phyloP scores from a whole-genome alignment of 1,284 basidiomycete genomes.

The Heterobasidion irregulare region DNA sequence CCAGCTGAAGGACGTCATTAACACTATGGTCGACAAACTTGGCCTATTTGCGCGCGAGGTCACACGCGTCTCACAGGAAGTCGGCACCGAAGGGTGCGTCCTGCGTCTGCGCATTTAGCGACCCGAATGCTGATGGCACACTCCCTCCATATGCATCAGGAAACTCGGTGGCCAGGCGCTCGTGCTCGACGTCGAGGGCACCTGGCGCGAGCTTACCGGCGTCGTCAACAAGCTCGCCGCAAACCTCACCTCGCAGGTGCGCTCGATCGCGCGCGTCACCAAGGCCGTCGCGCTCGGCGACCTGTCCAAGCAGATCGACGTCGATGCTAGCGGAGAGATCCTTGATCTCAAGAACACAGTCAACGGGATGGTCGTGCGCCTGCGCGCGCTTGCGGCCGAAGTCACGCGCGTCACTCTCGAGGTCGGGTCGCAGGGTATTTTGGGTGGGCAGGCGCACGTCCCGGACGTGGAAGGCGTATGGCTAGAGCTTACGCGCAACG shows the following conservation, averaged over 20 bases:
- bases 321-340: constrained; percentile 95
- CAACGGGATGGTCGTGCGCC: constrained; percentile 92
- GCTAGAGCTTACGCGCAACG: constrained; percentile 86
- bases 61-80: constrained; percentile 84
- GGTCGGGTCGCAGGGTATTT: constrained; percentile 85
- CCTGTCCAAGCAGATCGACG: constrained; percentile 92
- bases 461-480: constrained; percentile 95
- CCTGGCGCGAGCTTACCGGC: constrained; percentile 85
- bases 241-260: constrained; percentile 91
- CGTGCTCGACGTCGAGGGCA: constrained; percentile 89
- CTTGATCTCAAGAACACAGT: constrained; percentile 97
- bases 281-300: constrained; percentile 97
- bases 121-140: constrained; percentile 5
- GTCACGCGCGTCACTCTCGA: constrained; percentile 94
- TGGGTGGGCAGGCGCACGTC: constrained; percentile 88
- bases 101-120: constrained; percentile 4
- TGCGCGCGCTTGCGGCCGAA: constrained; percentile 88
- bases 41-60: constrained; percentile 81
- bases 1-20: constrained; percentile 97
- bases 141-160: constrained; percentile 23
- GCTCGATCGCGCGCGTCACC: constrained; percentile 94
- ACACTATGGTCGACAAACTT: constrained; percentile 86
- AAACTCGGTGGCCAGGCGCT: constrained; percentile 91
- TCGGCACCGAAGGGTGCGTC: constrained; percentile 80
- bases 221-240: constrained; percentile 92